Evolutionary conservation across 768 basidiomycete genomes (phyloP).

Genomic region (Hygrocybe punicea): DNA sequence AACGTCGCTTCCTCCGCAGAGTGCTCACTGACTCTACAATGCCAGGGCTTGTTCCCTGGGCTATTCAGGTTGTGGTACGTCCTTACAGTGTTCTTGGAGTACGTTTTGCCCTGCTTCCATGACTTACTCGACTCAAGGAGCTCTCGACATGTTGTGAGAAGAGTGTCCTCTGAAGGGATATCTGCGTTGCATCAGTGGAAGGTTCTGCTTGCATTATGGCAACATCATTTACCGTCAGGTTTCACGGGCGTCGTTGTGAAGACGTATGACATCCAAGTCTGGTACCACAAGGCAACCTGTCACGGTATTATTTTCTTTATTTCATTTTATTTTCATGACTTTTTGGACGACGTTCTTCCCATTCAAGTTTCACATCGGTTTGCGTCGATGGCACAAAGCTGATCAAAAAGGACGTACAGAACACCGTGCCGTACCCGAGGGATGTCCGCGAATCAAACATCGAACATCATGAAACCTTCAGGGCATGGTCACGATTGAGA

Average conservation of each 20-base stretch:
- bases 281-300: too few relatives aligned
- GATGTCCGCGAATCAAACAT: neutral
- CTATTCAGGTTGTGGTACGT: conserved; percentile 53
- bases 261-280: too few relatives aligned
- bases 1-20: conserved; percentile 63
- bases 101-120: conserved; percentile 71
- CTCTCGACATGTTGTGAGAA: conserved; percentile 51
- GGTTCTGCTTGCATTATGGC: neutral
- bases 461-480: neutral
- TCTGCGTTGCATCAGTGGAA: conserved; percentile 36
- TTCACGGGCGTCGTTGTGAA: conserved; percentile 80
- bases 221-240: conserved; percentile 70
- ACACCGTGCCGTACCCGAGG: conserved; percentile 54
- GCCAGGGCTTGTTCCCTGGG: conserved; percentile 58
- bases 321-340: too few relatives aligned
- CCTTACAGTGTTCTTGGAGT: conserved; percentile 50
- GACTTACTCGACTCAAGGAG: conserved; percentile 53
- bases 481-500: conserved; percentile 47
- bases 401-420: too few relatives aligned
- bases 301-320: too few relatives aligned
- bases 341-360: too few relatives aligned
- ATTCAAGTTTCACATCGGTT: too few relatives aligned
- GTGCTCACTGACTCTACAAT: conserved; percentile 67
- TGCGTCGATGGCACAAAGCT: too few relatives aligned
- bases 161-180: conserved; percentile 56